A percentile compares a stretch with the other conserved stretches of the same genome.
Evolutionary conservation across 257 asterid species (phyloP).

Genomic region (Solanum commersonii): DNA sequence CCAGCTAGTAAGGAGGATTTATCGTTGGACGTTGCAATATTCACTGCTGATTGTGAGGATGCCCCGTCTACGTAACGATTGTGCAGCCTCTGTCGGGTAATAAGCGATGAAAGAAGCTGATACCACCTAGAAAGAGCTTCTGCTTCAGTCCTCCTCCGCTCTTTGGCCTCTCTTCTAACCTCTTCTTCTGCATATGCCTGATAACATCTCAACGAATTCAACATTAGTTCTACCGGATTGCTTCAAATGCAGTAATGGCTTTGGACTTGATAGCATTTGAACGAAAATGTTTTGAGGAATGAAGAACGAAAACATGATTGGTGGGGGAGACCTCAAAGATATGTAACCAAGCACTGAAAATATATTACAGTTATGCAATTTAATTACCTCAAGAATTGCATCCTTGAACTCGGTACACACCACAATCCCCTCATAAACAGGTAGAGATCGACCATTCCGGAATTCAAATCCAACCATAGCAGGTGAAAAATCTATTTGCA

Average conservation of each 20-base stretch:
- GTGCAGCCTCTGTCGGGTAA: constrained; percentile 71
- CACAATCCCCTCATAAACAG: constrained; percentile 77
- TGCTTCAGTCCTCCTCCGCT: constrained; percentile 46
- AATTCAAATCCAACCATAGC: constrained; percentile 96
- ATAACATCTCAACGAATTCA: constrained; percentile 2
- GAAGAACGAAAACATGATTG: not conserved
- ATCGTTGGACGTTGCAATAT: constrained; percentile 14
- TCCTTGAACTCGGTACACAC: constrained; percentile 77
- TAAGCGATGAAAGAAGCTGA: constrained; percentile 86
- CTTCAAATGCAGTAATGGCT: not conserved
- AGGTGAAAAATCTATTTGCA: constrained; percentile 71
- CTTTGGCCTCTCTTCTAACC: constrained; percentile 65
- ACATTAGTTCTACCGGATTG: not conserved
- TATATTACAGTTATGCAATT: not conserved
- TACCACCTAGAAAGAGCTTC: constrained; percentile 91
- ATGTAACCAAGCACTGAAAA: not conserved
- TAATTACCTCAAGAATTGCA: constrained; percentile 64
- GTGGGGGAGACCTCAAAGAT: not conserved
- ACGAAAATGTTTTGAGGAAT: not conserved
- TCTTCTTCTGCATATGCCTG: constrained; percentile 92
- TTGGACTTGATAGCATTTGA: not conserved
- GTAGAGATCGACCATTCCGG: constrained; percentile 65
- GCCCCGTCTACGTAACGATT: constrained; percentile 41
- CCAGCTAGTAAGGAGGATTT: constrained; percentile 4
- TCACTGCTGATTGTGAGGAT: constrained; percentile 15